Conservation (phyloP, 2,329 filamentous ascomycete species). For the Ascomycota sp. region DNA sequence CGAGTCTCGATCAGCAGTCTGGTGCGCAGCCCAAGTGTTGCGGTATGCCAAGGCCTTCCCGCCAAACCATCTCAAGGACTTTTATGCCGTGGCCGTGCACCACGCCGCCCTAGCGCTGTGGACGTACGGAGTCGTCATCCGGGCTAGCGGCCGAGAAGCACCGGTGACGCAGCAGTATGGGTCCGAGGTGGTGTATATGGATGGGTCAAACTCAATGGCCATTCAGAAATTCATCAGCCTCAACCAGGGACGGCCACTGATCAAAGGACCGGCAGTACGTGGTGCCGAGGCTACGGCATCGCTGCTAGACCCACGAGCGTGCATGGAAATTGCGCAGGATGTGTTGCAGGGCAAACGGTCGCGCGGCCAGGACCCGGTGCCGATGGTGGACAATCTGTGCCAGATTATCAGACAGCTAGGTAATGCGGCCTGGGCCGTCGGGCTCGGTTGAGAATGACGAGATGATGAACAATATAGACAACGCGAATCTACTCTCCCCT, state of each 20-base stretch:
- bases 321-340: conserved; percentile 35
- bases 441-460: conserved; percentile 11
- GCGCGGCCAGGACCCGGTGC: conserved; percentile 23
- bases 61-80: conserved; percentile 33
- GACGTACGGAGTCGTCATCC: conserved; percentile 40
- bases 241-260: conserved; percentile 29
- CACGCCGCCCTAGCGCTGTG: conserved; percentile 46
- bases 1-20: conserved; percentile 36
- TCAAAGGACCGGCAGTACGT: conserved; percentile 15
- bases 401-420: conserved; percentile 39
- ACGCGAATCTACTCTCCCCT: no score
- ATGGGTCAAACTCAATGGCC: conserved; percentile 28
- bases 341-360: conserved; percentile 31
- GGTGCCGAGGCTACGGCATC: conserved; percentile 14
- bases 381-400: conserved; percentile 45
- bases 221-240: conserved; percentile 34
- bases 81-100: conserved; percentile 45
- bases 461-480: no score
- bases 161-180: conserved; percentile 10
- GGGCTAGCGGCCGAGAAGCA: conserved; percentile 15
- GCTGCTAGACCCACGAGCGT: conserved; percentile 31
- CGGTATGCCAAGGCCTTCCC: conserved; percentile 34
- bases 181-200: conserved; percentile 26
- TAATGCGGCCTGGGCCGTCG: conserved; percentile 21
- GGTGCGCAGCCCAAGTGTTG: conserved; percentile 45